Conservation (phyloP, 2,329 filamentous ascomycete species). For the Fusarium decemcellulare region DNA sequence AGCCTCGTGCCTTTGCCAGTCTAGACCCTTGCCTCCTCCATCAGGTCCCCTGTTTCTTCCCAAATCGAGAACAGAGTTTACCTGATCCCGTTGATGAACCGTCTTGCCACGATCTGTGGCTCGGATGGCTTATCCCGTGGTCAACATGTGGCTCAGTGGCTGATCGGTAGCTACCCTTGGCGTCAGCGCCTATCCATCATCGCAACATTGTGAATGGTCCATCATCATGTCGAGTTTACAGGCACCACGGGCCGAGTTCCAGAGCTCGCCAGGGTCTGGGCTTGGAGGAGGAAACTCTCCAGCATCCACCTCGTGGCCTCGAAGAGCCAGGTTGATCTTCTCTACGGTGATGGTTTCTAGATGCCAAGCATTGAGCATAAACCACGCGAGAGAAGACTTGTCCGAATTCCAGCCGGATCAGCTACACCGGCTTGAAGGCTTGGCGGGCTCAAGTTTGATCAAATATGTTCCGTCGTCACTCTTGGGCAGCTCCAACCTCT, state of each 20-base stretch:
- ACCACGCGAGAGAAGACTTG: background rate
- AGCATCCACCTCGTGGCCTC: slow-evolving; percentile 13
- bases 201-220: slow-evolving; percentile 8
- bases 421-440: background rate
- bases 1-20: slow-evolving; percentile 31
- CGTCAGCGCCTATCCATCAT: slow-evolving; percentile 3
- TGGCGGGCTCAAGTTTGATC: background rate
- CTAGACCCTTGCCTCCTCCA: slow-evolving; percentile 29
- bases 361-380: slow-evolving; percentile 6
- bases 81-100: slow-evolving; percentile 27
- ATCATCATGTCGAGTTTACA: slow-evolving; percentile 6
- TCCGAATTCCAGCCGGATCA: slow-evolving; percentile 29
- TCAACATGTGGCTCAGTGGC: background rate
- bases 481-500: slow-evolving; percentile 19
- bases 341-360: background rate
- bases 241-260: slow-evolving; percentile 4
- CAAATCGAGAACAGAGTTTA: slow-evolving; percentile 33
- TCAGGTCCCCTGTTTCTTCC: slow-evolving; percentile 14
- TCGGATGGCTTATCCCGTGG: slow-evolving; percentile 10
- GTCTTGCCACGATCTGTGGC: slow-evolving; percentile 32
- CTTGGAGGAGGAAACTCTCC: slow-evolving; percentile 16
- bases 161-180: slow-evolving; percentile 6
- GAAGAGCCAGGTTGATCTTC: slow-evolving; percentile 6
- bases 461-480: slow-evolving; percentile 6
- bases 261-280: slow-evolving; percentile 11